Evolutionary conservation across 2,329 filamentous ascomycete species (phyloP).

Genomic region (Talaromyces sp.): DNA sequence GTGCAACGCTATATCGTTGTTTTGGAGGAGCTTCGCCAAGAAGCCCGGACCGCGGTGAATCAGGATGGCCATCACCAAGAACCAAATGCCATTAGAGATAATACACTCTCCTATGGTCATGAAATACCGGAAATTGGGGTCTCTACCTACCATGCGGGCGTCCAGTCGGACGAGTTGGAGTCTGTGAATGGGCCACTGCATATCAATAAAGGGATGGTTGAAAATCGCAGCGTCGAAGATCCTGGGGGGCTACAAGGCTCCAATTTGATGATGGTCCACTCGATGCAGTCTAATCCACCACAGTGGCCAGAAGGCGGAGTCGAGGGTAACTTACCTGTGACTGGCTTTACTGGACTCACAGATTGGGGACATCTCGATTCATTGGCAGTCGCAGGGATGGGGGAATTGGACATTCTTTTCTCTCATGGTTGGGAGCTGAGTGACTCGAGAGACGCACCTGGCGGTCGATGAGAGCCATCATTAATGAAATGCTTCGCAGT

Average conservation of each 20-base stretch:
- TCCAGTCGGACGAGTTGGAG: background rate
- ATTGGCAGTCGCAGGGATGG: slow-evolving; percentile 18
- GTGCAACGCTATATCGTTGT: slow-evolving; percentile 40
- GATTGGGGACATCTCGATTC: slow-evolving; percentile 27
- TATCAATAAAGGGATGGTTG: background rate
- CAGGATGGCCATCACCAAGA: background rate
- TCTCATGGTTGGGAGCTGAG: slow-evolving; percentile 1
- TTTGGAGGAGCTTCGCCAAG: slow-evolving; percentile 32
- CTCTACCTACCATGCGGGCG: too few species aligned
- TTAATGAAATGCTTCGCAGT: too few species aligned
- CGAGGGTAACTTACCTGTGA: slow-evolving; percentile 15
- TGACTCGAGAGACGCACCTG: background rate
- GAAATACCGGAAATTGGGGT: background rate
- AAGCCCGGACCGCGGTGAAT: slow-evolving; percentile 12
- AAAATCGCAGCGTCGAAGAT: background rate
- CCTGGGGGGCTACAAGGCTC: background rate
- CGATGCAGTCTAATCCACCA: background rate
- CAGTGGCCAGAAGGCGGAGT: slow-evolving; percentile 11
- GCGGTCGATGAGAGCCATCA: background rate
- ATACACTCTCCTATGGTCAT: background rate
- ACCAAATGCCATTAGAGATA: slow-evolving; percentile 1
- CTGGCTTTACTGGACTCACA: slow-evolving; percentile 18
- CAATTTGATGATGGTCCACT: background rate
- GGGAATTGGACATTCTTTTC: slow-evolving; percentile 16
- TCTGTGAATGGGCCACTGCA: background rate